Percentiles rank a stretch among this genome's conserved stretches.
phyloP scores from a whole-genome alignment of 192 early-diverging fungal species.

The Backusella circina region DNA sequence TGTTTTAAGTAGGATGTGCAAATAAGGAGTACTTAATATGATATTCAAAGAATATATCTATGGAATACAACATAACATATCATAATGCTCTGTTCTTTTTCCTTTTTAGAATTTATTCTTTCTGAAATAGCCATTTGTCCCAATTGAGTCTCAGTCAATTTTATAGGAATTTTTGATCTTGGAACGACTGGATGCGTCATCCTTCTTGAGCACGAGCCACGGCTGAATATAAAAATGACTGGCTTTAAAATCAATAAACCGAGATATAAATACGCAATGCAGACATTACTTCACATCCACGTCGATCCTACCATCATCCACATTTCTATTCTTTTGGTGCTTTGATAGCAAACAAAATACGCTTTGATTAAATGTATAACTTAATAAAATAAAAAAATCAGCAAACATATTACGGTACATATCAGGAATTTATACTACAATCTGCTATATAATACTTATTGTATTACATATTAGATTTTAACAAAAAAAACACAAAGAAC shows the following conservation, averaged over 20 bases:
- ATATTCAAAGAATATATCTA: neutral
- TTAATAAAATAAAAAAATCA: neutral
- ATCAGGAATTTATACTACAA: neutral
- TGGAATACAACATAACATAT: neutral
- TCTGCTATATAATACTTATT: neutral
- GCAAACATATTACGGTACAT: neutral
- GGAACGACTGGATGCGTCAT: neutral
- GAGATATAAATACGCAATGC: neutral
- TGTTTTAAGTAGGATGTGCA: neutral
- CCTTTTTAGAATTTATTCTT: neutral
- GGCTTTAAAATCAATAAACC: neutral
- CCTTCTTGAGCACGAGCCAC: neutral
- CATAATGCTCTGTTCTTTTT: neutral
- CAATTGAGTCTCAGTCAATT: neutral
- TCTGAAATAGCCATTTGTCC: neutral
- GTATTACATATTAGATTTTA: neutral
- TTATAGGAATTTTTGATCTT: neutral
- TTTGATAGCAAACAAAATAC: neutral
- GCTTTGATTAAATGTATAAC: neutral
- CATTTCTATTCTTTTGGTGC: neutral
- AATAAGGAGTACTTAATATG: neutral
- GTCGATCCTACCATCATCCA: neutral
- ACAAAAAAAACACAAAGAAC: neutral
- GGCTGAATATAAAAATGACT: neutral
- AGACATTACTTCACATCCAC: neutral